phyloP scores from a whole-genome alignment of 139 green algal genomes.

The Tetradesmus obliquus region DNA sequence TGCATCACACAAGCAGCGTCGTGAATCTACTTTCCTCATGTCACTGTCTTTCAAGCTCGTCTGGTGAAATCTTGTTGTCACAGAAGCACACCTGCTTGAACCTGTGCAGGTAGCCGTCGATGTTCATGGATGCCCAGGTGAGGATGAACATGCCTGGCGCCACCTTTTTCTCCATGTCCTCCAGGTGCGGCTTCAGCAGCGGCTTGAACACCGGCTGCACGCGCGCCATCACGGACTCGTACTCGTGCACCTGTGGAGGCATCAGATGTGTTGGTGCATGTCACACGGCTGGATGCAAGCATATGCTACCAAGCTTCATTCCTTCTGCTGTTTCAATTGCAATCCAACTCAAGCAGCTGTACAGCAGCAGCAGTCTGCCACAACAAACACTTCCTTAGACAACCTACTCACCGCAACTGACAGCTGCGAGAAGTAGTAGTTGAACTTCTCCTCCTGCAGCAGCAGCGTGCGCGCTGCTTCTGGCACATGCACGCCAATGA shows the following conservation, averaged over 20 bases:
- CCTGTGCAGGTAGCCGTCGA: conserved; percentile 92
- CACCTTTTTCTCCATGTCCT: conserved; percentile 90
- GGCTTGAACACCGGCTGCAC: conserved; percentile 77
- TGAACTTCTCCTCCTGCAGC: conserved; percentile 83
- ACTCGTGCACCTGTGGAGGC: conserved; percentile 59
- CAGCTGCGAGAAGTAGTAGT: conserved; percentile 90
- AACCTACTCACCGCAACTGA: conserved; percentile 54
- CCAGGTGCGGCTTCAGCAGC: conserved; percentile 88
- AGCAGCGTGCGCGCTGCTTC: conserved; percentile 84
- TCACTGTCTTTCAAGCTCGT: background rate
- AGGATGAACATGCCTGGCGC: conserved; percentile 85
- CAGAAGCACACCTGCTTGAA: conserved; percentile 76
- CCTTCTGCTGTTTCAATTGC: background rate
- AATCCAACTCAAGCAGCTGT: background rate
- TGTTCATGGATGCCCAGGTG: conserved; percentile 93
- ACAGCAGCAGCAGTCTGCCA: background rate
- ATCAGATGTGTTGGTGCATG: background rate
- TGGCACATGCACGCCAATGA: conserved; percentile 86
- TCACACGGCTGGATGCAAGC: background rate
- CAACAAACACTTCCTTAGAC: background rate
- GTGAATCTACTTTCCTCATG: background rate
- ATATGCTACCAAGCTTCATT: background rate
- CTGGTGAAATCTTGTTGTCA: background rate
- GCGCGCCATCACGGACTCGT: conserved; percentile 66
- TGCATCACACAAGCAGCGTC: background rate